Base-by-base conservation (phyloP, 345 rosid genomes). In the Gossypium thurberi region DNA sequence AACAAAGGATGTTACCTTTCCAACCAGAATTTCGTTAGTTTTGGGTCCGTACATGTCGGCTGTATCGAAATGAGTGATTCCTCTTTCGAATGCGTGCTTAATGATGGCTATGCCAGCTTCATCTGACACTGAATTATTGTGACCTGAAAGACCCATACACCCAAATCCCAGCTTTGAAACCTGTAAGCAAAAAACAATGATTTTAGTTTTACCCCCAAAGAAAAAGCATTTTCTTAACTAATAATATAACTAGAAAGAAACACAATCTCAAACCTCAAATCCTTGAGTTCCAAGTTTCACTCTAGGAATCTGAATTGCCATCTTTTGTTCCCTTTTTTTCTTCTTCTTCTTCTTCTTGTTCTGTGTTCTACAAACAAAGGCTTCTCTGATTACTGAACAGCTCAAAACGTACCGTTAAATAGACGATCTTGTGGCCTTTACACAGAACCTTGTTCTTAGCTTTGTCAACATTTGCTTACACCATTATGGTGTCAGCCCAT, bases 231-330 rank as follows among this genome's bases (percentile, higher is more conserved):
- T 33, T 33, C 40, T 33, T 33, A 33, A 33, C 40, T 5, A 33
- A 33, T 33, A 33, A 47, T 17, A 52, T 52, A 20, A 9, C 2
- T 2, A 50, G 5, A 9, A 40, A 17, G 23, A 33, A 63, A 64
- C 14, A n/a, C 42, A 4, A n/a, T 23, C 28, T 69, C 7, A 21
- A 23, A 68, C 72, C 72, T 51, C 60, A 15, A 69, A 25, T 26
- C 72, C 72, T 51, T 50, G 72, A 51, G 46, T 51, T 18, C 72
- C 72, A 52, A 69, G 14, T 69, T 69, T 69, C 15, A 69, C 72
- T 51, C 72, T 69, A 15, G 72, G 60, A 51, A 69, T 14, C 52
- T 67, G 56, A 21, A 48, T 1, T 21, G 21, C 57, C 53, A 17
- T 55, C 26, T 47, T 47, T 12, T 46, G 10, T 10, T 20, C 46